These are phyloP conservation scores for Picocystis sp. DNA, from an alignment of 163 green algal genomes.

Conservation along the genomic window DNA sequence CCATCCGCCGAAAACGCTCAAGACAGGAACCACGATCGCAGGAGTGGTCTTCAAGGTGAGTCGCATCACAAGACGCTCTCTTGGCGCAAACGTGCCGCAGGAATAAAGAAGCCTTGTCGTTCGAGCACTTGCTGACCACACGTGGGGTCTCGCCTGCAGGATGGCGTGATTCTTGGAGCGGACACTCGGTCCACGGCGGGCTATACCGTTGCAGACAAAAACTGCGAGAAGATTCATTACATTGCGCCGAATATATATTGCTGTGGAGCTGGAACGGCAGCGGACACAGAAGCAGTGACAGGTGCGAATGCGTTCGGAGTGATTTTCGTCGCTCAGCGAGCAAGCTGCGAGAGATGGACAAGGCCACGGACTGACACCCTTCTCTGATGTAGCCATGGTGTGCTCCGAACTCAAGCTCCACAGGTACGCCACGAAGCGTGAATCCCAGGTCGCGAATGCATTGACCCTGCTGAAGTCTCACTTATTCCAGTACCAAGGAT, in stretches of 20 bases:
- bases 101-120: background rate
- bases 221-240: slow-evolving; percentile 98
- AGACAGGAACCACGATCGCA: slow-evolving; percentile 88
- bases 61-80: background rate
- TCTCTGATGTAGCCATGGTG: slow-evolving; percentile 71
- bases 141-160: slow-evolving; percentile 34
- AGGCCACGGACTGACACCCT: too few relatives aligned
- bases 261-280: slow-evolving; percentile 89
- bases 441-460: slow-evolving; percentile 71
- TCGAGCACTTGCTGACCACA: background rate
- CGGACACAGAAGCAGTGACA: slow-evolving; percentile 92
- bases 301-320: slow-evolving; percentile 21
- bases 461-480: slow-evolving; percentile 92
- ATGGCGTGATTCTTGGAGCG: slow-evolving; percentile 87
- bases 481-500: slow-evolving; percentile 93
- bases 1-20: slow-evolving; percentile 44
- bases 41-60: slow-evolving; percentile 78
- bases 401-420: slow-evolving; percentile 77
- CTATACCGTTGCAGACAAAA: slow-evolving; percentile 95
- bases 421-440: slow-evolving; percentile 54
- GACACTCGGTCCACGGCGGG: slow-evolving; percentile 91
- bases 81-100: too few relatives aligned
- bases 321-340: background rate
- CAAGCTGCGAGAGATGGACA: too few relatives aligned
- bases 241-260: slow-evolving; percentile 98